Percentiles rank a stretch among this genome's conserved stretches.
These are phyloP conservation scores for Rhodofomes roseus DNA, from an alignment of 1,284 basidiomycete genomes.

Conservation along the genomic window DNA sequence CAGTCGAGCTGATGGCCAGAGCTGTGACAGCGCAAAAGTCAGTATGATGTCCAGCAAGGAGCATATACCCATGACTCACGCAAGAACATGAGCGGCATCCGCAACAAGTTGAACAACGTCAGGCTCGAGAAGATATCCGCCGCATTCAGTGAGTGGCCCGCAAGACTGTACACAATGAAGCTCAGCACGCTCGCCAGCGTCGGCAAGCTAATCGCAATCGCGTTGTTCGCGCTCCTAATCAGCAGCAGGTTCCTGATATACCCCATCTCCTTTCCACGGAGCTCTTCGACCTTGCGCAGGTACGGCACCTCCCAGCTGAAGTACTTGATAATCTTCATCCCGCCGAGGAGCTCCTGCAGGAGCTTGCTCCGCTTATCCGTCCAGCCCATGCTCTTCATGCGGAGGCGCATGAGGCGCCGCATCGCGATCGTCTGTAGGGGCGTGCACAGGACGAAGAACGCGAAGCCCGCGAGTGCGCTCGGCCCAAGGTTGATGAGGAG, in stretches of 20 bases:
- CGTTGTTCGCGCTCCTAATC: constrained; percentile 68
- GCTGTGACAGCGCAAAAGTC: constrained; percentile 41
- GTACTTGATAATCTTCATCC: constrained; percentile 89
- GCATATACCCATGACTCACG: constrained; percentile 36
- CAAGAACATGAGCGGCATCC: constrained; percentile 74
- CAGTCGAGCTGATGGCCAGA: constrained; percentile 69
- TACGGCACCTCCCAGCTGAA: constrained; percentile 83
- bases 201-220: constrained; percentile 70
- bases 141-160: constrained; percentile 65
- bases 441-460: constrained; percentile 69
- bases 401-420: constrained; percentile 69
- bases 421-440: constrained; percentile 69
- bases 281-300: constrained; percentile 64
- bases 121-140: constrained; percentile 80
- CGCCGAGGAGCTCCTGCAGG: constrained; percentile 79
- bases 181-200: constrained; percentile 81
- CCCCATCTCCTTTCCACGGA: constrained; percentile 73
- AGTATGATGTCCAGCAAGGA: not conserved
- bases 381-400: constrained; percentile 83
- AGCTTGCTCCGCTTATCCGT: constrained; percentile 87
- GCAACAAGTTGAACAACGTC: constrained; percentile 76
- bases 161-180: constrained; percentile 78
- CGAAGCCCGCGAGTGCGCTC: constrained; percentile 81
- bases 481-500: constrained; percentile 74
- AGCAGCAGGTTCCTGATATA: constrained; percentile 77